A percentile compares a stretch with the other conserved stretches of the same genome.
Conservation (phyloP, 169 alveolate genomes). For the Plasmodium gallinaceum region DNA sequence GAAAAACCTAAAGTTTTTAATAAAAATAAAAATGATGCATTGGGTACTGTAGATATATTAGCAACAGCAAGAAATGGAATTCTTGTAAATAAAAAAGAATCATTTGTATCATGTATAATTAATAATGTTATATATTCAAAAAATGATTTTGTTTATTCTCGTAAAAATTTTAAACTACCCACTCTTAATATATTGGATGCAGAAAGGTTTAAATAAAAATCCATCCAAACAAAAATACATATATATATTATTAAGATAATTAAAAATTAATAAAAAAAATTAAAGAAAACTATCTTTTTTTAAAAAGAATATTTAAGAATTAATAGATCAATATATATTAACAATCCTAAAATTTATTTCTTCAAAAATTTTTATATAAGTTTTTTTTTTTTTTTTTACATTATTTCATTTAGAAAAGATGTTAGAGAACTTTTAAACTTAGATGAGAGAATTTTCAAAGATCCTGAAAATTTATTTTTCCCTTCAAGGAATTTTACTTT, state of each 20-base stretch:
- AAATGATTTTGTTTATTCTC: slow-evolving; percentile 23
- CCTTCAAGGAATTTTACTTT: slow-evolving; percentile 42
- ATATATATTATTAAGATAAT: background rate
- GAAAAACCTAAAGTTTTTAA: slow-evolving; percentile 73
- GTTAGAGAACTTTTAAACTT: slow-evolving; percentile 50
- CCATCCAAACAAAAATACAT: background rate
- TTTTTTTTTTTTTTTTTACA: slow-evolving; percentile 1
- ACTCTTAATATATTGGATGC: slow-evolving; percentile 68
- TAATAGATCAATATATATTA: background rate
- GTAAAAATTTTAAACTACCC: slow-evolving; percentile 29
- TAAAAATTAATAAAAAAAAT: background rate
- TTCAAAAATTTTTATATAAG: background rate
- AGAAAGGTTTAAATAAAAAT: slow-evolving; percentile 35
- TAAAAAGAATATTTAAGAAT: background rate
- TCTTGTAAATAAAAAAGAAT: slow-evolving; percentile 60
- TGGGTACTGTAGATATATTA: slow-evolving; percentile 68
- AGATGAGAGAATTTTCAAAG: slow-evolving; percentile 72
- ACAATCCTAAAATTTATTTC: background rate
- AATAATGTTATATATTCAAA: slow-evolving; percentile 67
- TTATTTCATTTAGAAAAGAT: slow-evolving; percentile 28
- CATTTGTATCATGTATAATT: slow-evolving; percentile 53
- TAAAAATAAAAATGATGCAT: slow-evolving; percentile 68
- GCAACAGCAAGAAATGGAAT: slow-evolving; percentile 69
- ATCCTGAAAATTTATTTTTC: slow-evolving; percentile 72
- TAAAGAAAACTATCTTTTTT: background rate